phyloP scores from a whole-genome alignment of 2,329 filamentous ascomycete genomes.

The Ciborinia camelliae region DNA sequence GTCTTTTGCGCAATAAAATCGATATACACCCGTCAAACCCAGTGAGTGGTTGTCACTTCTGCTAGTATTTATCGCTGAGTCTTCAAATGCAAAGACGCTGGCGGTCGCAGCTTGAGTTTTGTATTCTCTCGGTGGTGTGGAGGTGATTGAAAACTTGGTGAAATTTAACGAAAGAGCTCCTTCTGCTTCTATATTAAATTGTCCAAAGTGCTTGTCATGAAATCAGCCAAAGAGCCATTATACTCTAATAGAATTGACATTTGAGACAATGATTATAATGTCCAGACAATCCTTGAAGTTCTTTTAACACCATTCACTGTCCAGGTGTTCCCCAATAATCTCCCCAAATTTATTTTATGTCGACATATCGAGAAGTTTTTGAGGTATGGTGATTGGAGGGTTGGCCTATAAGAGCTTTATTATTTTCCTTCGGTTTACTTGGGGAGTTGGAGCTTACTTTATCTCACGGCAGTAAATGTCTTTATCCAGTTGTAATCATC shows the following conservation, averaged over 20 bases:
- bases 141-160: neutral
- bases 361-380: neutral
- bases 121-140: neutral
- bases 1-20: neutral
- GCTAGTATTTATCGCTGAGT: neutral
- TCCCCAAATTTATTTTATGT: neutral
- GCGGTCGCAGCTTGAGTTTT: no score
- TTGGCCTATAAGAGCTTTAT: neutral
- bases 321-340: neutral
- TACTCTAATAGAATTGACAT: neutral
- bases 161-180: neutral
- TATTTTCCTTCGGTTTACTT: neutral
- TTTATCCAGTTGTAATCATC: neutral
- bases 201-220: neutral
- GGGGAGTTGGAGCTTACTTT: neutral
- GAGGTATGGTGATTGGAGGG: neutral
- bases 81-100: neutral
- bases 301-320: neutral
- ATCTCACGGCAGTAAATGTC: neutral
- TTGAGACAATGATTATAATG: neutral
- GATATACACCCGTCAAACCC: neutral
- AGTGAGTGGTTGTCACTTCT: neutral
- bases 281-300: neutral
- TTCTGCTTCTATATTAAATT: neutral
- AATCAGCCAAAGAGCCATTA: neutral